A percentile compares a stretch with the other conserved stretches of the same genome.
These are phyloP conservation scores for Ampelocalamus luodianensis DNA, from an alignment of 176 grass and related monocot genomes.

Conservation along the genomic window DNA sequence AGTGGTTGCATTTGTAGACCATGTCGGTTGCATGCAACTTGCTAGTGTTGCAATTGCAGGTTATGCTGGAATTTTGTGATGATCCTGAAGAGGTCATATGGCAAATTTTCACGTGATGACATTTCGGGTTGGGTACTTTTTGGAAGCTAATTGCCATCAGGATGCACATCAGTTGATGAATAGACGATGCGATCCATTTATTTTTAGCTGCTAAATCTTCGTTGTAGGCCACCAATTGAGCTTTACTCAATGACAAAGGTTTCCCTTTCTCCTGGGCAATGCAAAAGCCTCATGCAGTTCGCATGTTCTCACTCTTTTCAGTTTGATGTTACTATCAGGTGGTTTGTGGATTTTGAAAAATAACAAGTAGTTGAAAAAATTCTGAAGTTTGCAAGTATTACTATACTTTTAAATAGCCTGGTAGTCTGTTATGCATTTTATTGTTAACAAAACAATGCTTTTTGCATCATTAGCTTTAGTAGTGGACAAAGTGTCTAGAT, in stretches of 20 bases:
- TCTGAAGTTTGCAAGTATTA: not conserved
- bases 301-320: constrained; percentile 48
- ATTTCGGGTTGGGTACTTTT: constrained; percentile 8
- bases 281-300: constrained; percentile 23
- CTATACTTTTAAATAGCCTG: not conserved
- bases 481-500: not conserved
- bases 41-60: not conserved
- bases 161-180: constrained; percentile 34
- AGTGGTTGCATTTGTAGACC: constrained; percentile 1
- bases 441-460: constrained; percentile 1
- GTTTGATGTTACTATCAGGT: constrained; percentile 57
- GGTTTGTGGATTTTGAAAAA: constrained; percentile 22
- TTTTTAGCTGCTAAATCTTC: constrained; percentile 15
- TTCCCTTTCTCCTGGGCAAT: constrained; percentile 34
- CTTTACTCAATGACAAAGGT: constrained; percentile 18
- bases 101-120: constrained; percentile 39
- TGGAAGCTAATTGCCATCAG: constrained; percentile 13
- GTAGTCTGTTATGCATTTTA: constrained; percentile 11
- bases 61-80: constrained; percentile 20
- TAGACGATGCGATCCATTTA: constrained; percentile 22
- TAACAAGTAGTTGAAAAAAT: constrained; percentile 15
- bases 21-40: constrained; percentile 21
- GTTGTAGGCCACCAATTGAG: constrained; percentile 20
- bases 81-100: constrained; percentile 11
- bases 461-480: not conserved